These are phyloP conservation scores for Lodderomyces metapsilosis DNA, from an alignment of 1,139 yeast genomes.

Conservation along the genomic window DNA sequence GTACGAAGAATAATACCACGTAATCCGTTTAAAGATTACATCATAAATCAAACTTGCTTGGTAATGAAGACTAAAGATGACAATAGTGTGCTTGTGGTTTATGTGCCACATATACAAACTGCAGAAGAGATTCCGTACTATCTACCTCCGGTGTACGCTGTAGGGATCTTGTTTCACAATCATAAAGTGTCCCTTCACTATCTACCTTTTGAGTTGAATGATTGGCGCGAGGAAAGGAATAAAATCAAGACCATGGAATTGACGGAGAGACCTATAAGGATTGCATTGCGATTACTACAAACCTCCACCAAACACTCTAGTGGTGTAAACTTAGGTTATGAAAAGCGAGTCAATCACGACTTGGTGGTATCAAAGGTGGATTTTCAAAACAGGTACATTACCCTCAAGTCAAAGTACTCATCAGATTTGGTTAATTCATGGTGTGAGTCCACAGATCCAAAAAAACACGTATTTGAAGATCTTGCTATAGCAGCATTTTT, in stretches of 20 bases:
- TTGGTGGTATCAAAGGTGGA: slow-evolving; percentile 76
- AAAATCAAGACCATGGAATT: slow-evolving; percentile 37
- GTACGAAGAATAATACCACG: slow-evolving; percentile 85
- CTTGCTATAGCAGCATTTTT: slow-evolving; percentile 93
- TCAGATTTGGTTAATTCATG: slow-evolving; percentile 74
- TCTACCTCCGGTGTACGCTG: slow-evolving; percentile 77
- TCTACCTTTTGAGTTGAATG: slow-evolving; percentile 52
- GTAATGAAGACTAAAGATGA: slow-evolving; percentile 29
- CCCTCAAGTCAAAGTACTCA: slow-evolving; percentile 80
- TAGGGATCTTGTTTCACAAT: slow-evolving; percentile 64
- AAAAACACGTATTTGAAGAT: slow-evolving; percentile 95
- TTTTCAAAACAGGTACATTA: slow-evolving; percentile 81
- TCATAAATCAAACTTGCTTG: slow-evolving; percentile 82
- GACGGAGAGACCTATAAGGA: slow-evolving; percentile 68
- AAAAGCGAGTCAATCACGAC: slow-evolving; percentile 87
- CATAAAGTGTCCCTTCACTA: slow-evolving; percentile 75
- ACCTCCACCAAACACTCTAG: slow-evolving; percentile 81
- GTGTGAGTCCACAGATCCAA: slow-evolving; percentile 93
- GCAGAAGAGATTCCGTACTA: slow-evolving; percentile 80
- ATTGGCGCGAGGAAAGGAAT: slow-evolving; percentile 14
- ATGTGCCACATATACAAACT: slow-evolving; percentile 67
- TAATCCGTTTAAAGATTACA: slow-evolving; percentile 80
- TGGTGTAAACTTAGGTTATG: slow-evolving; percentile 83
- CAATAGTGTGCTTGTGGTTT: slow-evolving; percentile 52
- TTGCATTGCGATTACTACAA: slow-evolving; percentile 74